Evolutionary conservation across 805 yeast species (phyloP), one percentile per base, ranked within the genome.

Genomic region (Komagataella pseudopastoris): DNA sequence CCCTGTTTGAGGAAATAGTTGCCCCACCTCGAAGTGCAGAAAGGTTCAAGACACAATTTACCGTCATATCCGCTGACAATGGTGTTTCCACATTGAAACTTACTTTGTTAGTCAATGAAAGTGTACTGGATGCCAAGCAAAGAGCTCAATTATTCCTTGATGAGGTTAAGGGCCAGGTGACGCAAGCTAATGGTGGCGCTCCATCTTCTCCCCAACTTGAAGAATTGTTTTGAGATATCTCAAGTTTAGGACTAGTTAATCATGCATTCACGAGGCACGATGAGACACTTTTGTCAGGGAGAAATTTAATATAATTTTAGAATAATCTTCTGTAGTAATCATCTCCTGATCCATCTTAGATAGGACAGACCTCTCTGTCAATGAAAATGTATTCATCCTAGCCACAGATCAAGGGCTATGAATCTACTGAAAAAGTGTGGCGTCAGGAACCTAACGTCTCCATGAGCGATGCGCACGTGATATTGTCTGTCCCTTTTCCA

Each of bases 1-100:
- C 83, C 5, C 55, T 75, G 4, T 81, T 83, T 56, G 90, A 83
- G 58, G 78, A 71, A 14, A 60, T 83, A 51, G 58, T 81, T 51
- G 74, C 80, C 0, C 76, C 78, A 23, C 57, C 72, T 30, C 57
- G 64, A 52, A 67, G 62, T 50, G 57, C 68, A 1, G 74, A 67
- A 50, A 74, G 82, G 59, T 80, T 77, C 62, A 52, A 47, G 7
- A 54, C 60, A 16, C 57, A 57, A 10, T 63, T 71, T 49, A 58
- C 57, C n/a, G 58, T 68, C 20, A 65, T 10, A 14, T n/a, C 39
- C 39, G 10, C 12, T 8, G 39, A 30, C n/a, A 30, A 30, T 30
- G 14, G 39, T 30, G 39, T 10, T 30, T 30, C n/a, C 39, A 30
- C 39, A 30, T 30, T 30, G 39, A 30, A 30, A 14, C 39, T 30